Conservation (phyloP, 23 red algal species). For the Cyanidiococcus yangmingshanensis region DNA sequence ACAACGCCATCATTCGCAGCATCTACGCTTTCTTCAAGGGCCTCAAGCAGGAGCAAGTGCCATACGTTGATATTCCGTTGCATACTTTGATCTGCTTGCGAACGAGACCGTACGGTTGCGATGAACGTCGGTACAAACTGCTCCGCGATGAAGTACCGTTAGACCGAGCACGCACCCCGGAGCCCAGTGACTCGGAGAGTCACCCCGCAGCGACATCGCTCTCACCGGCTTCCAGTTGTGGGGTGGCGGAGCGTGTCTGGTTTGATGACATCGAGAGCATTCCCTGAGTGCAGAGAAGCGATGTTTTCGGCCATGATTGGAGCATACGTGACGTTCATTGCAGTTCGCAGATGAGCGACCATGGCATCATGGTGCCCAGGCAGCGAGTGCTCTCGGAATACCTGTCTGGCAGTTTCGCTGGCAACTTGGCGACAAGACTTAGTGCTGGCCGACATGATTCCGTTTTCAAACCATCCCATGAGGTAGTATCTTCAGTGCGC, state of each 20-base stretch:
- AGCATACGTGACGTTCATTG: too few relatives aligned
- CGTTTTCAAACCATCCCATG: too few relatives aligned
- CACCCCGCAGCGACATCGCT: too few relatives aligned
- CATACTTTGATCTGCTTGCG: constrained; percentile 83
- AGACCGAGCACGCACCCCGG: constrained; percentile 3
- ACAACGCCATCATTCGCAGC: constrained; percentile 96
- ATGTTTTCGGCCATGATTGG: too few relatives aligned
- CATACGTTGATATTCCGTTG: constrained; percentile 82
- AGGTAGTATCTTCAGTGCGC: too few relatives aligned
- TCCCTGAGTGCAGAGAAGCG: not conserved
- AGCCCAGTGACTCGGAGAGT: constrained; percentile 6
- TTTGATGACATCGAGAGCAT: constrained; percentile 11
- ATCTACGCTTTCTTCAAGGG: constrained; percentile 90
- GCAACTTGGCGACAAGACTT: too few relatives aligned
- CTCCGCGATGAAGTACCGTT: not conserved
- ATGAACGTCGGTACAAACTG: constrained; percentile 27
- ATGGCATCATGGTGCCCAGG: too few relatives aligned
- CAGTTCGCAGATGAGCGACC: too few relatives aligned
- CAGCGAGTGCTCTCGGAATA: too few relatives aligned
- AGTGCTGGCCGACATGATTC: too few relatives aligned
- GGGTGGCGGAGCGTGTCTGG: constrained; percentile 6
- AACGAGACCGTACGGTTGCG: constrained; percentile 62
- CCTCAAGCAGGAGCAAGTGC: constrained; percentile 62
- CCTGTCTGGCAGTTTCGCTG: too few relatives aligned
- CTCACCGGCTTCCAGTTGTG: not conserved